phyloP scores from a whole-genome alignment of 1,284 basidiomycete genomes.

The Ganoderma sp. region DNA sequence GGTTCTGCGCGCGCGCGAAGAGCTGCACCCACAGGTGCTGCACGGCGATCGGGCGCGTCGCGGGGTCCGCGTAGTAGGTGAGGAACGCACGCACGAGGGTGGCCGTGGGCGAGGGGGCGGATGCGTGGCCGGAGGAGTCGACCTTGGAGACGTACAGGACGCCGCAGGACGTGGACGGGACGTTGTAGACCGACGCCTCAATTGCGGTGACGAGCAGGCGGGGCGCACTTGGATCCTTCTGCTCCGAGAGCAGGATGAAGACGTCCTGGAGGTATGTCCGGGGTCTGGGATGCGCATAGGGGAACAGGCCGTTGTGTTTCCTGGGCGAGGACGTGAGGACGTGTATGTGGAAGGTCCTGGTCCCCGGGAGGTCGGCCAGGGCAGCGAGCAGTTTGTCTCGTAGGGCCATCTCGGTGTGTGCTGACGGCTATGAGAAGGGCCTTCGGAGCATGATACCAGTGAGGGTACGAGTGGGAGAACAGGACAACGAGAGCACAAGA shows the following conservation, averaged over 20 bases:
- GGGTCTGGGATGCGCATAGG: slow-evolving; percentile 71
- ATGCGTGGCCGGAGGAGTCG: slow-evolving; percentile 86
- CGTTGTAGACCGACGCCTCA: slow-evolving; percentile 81
- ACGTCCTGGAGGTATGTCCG: slow-evolving; percentile 75
- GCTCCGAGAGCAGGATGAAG: slow-evolving; percentile 75
- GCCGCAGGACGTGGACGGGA: slow-evolving; percentile 70
- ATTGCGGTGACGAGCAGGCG: slow-evolving; percentile 79
- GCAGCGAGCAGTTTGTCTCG: slow-evolving; percentile 69
- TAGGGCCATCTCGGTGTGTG: slow-evolving; percentile 46
- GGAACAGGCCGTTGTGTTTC: slow-evolving; percentile 74
- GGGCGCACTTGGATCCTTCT: slow-evolving; percentile 49
- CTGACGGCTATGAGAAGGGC: slow-evolving; percentile 1
- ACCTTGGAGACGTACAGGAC: slow-evolving; percentile 94
- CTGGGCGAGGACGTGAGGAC: slow-evolving; percentile 76
- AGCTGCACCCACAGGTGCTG: slow-evolving; percentile 80
- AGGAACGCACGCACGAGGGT: slow-evolving; percentile 75
- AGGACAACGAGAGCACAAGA: slow-evolving; percentile 8
- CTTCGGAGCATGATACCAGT: slow-evolving; percentile 4
- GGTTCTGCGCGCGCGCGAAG: slow-evolving; percentile 89
- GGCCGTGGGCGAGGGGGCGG: slow-evolving; percentile 65
- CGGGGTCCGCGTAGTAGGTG: slow-evolving; percentile 69
- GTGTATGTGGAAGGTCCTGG: slow-evolving; percentile 74
- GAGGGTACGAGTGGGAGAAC: background rate
- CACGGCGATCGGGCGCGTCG: slow-evolving; percentile 62
- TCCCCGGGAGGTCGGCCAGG: slow-evolving; percentile 64